Base-by-base conservation (phyloP, 306 rosid genomes). In the Trifolium repens region DNA sequence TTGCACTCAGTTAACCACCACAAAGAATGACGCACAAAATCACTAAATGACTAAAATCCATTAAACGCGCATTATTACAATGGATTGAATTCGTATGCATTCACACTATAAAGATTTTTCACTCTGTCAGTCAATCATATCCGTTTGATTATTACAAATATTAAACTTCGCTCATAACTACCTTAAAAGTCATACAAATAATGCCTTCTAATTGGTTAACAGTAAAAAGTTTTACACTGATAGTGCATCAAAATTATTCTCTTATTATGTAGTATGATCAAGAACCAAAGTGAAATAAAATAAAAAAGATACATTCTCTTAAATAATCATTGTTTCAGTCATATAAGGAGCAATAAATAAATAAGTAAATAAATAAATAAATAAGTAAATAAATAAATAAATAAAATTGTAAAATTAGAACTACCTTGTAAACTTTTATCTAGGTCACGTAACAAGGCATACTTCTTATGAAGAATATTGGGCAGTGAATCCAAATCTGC, bases 401-500 rank as follows among this genome's bases (percentile, higher is more conserved):
- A 81, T 5, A 17, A 35, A 64, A 30, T 14, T 61, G 11, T 50
- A 24, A 43, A 64, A 79, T 58, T 26, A 57, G 22, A 69, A 49
- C 16, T 75, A 91, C 98, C 98, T 54, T 87, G 97, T 75, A 90
- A 87, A 62, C 98, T 94, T 83, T 87, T 89, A 85, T 94, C 98
- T 39, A 94, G 86, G 82, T 89, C 96, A 58, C 89, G 94, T 83
- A 94, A 76, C 78, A 94, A 54, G 0, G 96, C 84, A 73, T 94
- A 94, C 80, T 94, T 89, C 92, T 82, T 94, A 59, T 90, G 97
- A 85, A 94, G 89, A 83, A 89, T 94, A 80, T 80, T 81, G 44
- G 98, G 98, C 9, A 94, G 88, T 15, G 94, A 90, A 8, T 94
- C 98, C 78, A 91, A 81, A 87, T 90, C 98, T 91, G 91, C 55